These are phyloP conservation scores for Pterulicium gracile DNA, from an alignment of 1,284 basidiomycete genomes.

Conservation along the genomic window DNA sequence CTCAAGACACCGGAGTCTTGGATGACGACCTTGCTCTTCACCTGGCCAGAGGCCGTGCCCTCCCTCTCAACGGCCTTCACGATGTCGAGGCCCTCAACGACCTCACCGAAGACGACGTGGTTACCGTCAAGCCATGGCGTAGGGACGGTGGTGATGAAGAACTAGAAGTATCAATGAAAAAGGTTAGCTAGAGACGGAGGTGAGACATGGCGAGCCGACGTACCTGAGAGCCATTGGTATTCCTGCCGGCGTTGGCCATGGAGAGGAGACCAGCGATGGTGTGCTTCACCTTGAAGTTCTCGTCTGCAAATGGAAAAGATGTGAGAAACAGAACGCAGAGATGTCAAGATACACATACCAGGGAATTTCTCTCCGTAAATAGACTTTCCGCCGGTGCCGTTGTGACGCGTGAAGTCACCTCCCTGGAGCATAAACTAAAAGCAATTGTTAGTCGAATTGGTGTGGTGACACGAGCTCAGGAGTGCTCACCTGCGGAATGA, in stretches of 20 bases:
- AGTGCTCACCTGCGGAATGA: slow-evolving; percentile 38
- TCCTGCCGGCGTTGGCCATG: slow-evolving; percentile 55
- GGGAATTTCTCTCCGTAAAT: slow-evolving; percentile 65
- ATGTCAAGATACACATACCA: slow-evolving; percentile 21
- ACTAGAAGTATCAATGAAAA: background rate
- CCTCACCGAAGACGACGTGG: slow-evolving; percentile 80
- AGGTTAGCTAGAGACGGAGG: background rate
- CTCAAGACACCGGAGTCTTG: slow-evolving; percentile 29
- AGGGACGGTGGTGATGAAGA: slow-evolving; percentile 61
- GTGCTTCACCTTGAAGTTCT: slow-evolving; percentile 64
- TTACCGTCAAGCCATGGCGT: slow-evolving; percentile 69
- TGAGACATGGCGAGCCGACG: background rate
- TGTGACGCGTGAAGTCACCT: slow-evolving; percentile 40
- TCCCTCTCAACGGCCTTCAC: slow-evolving; percentile 55
- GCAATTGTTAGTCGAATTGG: background rate
- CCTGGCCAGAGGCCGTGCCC: slow-evolving; percentile 40
- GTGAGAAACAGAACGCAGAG: background rate
- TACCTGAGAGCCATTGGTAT: slow-evolving; percentile 40
- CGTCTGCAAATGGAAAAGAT: slow-evolving; percentile 30
- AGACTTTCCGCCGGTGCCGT: slow-evolving; percentile 65
- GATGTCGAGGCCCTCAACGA: slow-evolving; percentile 50
- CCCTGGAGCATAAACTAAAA: slow-evolving; percentile 57
- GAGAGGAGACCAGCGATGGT: slow-evolving; percentile 58
- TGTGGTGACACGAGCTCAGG: background rate
- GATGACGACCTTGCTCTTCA: slow-evolving; percentile 39